These are phyloP conservation scores for Heliocybe sulcata DNA, from an alignment of 1,284 basidiomycete species.

Conservation along the genomic window DNA sequence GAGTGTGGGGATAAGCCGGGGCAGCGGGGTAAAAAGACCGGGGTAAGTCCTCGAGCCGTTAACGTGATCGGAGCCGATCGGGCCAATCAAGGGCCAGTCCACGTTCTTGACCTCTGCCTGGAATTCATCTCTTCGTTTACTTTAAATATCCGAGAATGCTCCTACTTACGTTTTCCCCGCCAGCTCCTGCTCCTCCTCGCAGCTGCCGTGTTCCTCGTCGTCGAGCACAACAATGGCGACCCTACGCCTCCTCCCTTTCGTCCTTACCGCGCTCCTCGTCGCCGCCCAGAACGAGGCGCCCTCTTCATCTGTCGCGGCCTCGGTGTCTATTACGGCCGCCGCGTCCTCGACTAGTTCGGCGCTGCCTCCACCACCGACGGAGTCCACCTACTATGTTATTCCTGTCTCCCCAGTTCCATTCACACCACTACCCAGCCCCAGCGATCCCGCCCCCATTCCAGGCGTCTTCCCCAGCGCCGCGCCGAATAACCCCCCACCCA, in stretches of 20 bases:
- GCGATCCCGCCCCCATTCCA: background rate
- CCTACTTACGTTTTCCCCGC: background rate
- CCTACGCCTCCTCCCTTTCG: background rate
- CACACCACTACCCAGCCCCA: background rate
- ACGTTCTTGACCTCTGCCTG: background rate
- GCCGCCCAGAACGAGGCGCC: background rate
- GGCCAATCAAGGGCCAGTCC: background rate
- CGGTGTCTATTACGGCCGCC: background rate
- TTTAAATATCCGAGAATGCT: background rate
- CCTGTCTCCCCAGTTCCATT: background rate
- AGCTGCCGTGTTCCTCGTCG: background rate
- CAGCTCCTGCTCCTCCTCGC: background rate
- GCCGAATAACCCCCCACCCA: background rate
- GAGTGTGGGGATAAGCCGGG: too few species aligned
- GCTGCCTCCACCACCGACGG: background rate
- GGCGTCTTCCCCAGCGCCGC: constrained; percentile 1
- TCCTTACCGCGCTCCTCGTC: background rate
- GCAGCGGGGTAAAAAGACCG: too few species aligned
- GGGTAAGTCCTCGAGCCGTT: too few species aligned
- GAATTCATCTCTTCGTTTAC: background rate
- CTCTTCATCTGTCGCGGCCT: background rate
- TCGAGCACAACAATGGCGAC: background rate
- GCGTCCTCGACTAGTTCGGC: background rate
- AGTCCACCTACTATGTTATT: background rate
- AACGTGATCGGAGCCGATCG: background rate